Evolutionary conservation across 2,329 filamentous ascomycete genomes (phyloP).

Genomic region (Fusarium sp.): DNA sequence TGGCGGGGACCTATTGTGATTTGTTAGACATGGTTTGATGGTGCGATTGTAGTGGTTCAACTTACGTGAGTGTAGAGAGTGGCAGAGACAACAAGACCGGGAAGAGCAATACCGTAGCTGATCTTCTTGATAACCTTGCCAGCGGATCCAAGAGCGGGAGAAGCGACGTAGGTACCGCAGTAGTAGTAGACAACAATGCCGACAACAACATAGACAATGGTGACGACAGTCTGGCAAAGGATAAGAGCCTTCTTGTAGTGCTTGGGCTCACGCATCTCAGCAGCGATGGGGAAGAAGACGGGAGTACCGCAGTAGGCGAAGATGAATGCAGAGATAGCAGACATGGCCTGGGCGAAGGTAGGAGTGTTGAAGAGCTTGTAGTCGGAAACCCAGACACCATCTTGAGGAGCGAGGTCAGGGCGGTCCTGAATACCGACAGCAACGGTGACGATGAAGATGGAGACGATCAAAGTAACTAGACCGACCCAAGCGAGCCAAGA

Average conservation of each 20-base stretch:
- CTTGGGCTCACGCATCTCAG: slow-evolving; percentile 50
- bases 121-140: slow-evolving; percentile 57
- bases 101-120: slow-evolving; percentile 54
- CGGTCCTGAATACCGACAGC: slow-evolving; percentile 40
- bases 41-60: fast-evolving
- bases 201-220: slow-evolving; percentile 50
- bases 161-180: slow-evolving; percentile 60
- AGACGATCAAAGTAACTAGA: slow-evolving; percentile 25
- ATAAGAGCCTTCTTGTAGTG: slow-evolving; percentile 46
- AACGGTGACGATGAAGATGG: slow-evolving; percentile 39
- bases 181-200: slow-evolving; percentile 58
- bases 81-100: slow-evolving; percentile 45
- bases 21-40: fast-evolving
- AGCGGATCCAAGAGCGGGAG: slow-evolving; percentile 60
- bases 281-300: slow-evolving; percentile 49
- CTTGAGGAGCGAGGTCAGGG: slow-evolving; percentile 29
- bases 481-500: slow-evolving; percentile 50
- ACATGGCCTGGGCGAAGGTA: slow-evolving; percentile 48
- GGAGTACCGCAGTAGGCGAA: slow-evolving; percentile 54
- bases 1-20: slow-evolving; percentile 21
- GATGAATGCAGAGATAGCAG: slow-evolving; percentile 50
- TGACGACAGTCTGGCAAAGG: slow-evolving; percentile 45
- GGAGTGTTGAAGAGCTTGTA: slow-evolving; percentile 49
- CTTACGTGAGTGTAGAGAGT: slow-evolving; percentile 47
- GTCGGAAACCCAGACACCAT: slow-evolving; percentile 47